Base-by-base conservation (phyloP, 768 basidiomycete genomes). In the Suillus tomentosus region DNA sequence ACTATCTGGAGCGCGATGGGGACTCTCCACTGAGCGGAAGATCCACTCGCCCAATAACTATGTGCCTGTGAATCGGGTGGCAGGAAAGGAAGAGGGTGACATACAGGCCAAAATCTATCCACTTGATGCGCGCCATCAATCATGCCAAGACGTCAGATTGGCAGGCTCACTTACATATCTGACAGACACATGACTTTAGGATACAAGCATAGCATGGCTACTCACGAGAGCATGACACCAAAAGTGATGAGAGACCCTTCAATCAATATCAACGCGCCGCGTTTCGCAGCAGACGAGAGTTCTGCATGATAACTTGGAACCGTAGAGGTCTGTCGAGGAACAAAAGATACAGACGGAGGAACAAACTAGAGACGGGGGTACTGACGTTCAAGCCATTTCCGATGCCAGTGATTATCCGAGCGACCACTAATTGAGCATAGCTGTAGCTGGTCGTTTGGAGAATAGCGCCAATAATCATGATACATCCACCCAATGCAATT, bases 231-330 rank as follows among this genome's bases (percentile, higher is more conserved):
- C 81, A 84, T 85, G 70, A 88, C 81, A 54, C 87, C 87, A 70
- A 85, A 85, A 0, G 85, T 85, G 66, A 88, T 87, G 19, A 87
- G 74, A 70, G 81, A 84, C 4, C 87, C 87, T 72, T 88, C 86
- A 60, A 89, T 81, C 81, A 87, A 85, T 61, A 89, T 86, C 63
- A 88, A 76, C 62, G 84, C 82, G 24, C 88, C 88, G 56, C 88
- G 77, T 62, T 79, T 79, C 37, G 85, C 79, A 5, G 86, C 82
- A 5, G 85, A 81, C 2, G 88, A 87, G 69, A 86, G 87, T 73
- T 90, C 88, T 0, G 86, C 84, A 64, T 87, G 86, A 70, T 88
- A 90, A 11, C 81, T 79, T 3, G 88, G 87, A 0, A 87, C 84
- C 17, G 87, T 87, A 3, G 87, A 87, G 3, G 88, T 89, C 83